Conservation (phyloP, 768 basidiomycete species). For the Mycena rebaudengoi region DNA sequence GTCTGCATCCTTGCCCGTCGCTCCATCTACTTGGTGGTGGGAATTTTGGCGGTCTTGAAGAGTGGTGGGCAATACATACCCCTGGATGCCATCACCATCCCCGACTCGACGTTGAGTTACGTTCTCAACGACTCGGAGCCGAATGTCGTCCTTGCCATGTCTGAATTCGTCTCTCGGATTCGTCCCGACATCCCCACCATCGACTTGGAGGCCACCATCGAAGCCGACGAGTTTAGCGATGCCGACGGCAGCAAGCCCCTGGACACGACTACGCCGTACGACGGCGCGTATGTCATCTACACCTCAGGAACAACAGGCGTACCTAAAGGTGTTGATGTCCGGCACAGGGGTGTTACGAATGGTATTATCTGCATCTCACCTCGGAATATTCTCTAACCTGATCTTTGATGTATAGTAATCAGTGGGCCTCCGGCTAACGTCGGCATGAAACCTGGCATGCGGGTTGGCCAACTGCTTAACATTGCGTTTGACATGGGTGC, state of each 20-base stretch:
- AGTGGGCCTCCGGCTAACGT: constrained; percentile 48
- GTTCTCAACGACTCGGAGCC: constrained; percentile 50
- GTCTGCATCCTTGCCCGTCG: constrained; percentile 57
- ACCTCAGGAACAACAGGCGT: constrained; percentile 59
- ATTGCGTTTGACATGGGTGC: constrained; percentile 58
- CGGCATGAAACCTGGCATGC: constrained; percentile 48
- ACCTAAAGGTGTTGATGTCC: constrained; percentile 57
- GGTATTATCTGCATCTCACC: constrained; percentile 35
- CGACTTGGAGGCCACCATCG: constrained; percentile 32
- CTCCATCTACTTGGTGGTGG: constrained; percentile 51
- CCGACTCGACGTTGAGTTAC: constrained; percentile 51
- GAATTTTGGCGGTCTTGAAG: constrained; percentile 55
- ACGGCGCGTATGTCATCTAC: constrained; percentile 55
- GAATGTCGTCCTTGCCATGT: constrained; percentile 46
- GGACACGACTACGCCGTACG: constrained; percentile 33
- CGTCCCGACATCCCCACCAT: constrained; percentile 22
- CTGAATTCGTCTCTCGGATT: constrained; percentile 39
- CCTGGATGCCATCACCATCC: constrained; percentile 55
- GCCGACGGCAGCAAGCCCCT: constrained; percentile 27
- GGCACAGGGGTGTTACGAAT: constrained; percentile 46
- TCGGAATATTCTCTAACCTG: not conserved
- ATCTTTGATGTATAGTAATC: constrained; percentile 21
- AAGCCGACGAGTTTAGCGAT: constrained; percentile 20
- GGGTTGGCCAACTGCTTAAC: constrained; percentile 54
- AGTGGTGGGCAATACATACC: constrained; percentile 58